Percentiles rank a stretch among this genome's conserved stretches.
Conservation (phyloP, 139 green algal species). For the Picochlorum sp. region DNA sequence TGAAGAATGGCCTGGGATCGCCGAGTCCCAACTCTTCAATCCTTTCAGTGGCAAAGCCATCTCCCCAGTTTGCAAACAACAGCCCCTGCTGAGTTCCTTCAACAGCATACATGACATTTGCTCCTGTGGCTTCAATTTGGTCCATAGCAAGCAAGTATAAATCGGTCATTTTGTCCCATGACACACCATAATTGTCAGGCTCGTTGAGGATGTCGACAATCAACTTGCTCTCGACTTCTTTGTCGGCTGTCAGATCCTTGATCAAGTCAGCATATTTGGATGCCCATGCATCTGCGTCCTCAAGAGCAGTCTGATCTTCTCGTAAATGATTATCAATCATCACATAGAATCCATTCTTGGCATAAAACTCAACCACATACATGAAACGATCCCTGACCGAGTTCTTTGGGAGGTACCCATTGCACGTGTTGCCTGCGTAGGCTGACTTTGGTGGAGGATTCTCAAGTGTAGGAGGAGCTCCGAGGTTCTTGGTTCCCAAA, state of each 20-base stretch:
- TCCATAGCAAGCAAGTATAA: constrained; percentile 12
- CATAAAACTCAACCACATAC: constrained; percentile 40
- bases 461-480: background rate
- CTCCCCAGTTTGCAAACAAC: constrained; percentile 23
- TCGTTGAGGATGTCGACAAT: constrained; percentile 1
- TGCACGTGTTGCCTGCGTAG: background rate
- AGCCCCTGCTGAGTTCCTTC: constrained; percentile 13
- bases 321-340: constrained; percentile 38
- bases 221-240: background rate
- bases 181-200: background rate
- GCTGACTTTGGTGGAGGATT: background rate
- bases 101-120: constrained; percentile 11
- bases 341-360: constrained; percentile 47
- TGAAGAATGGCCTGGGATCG: constrained; percentile 42
- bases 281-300: background rate
- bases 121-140: constrained; percentile 1
- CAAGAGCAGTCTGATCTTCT: constrained; percentile 5
- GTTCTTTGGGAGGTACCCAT: background rate
- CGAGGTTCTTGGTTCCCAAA: background rate
- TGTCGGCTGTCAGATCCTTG: background rate
- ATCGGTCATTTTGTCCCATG: constrained; percentile 1
- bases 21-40: constrained; percentile 1
- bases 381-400: constrained; percentile 24
- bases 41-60: constrained; percentile 22
- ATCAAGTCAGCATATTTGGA: constrained; percentile 7